Percentiles rank a stretch among this genome's conserved stretches.
These are phyloP conservation scores for Ophiostoma pallidulum DNA, from an alignment of 2,329 filamentous ascomycete genomes.

Conservation along the genomic window DNA sequence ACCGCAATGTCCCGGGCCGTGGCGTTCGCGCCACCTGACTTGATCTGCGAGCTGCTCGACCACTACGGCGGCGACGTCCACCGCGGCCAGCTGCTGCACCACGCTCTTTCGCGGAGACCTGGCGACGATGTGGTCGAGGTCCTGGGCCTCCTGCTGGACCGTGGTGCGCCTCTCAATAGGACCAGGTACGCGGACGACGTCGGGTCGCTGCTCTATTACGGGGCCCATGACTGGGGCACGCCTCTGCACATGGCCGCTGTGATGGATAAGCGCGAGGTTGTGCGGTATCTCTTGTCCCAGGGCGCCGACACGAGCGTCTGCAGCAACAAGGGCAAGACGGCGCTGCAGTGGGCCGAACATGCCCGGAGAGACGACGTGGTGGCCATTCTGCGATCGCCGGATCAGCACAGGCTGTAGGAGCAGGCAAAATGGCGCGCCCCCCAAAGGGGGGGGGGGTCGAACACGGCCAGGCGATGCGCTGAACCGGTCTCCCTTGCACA, in stretches of 20 bases:
- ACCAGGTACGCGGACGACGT: not conserved
- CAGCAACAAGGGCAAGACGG: not conserved
- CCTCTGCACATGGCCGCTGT: not conserved
- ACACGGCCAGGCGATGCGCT: no score
- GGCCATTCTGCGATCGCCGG: slow-evolving; percentile 25
- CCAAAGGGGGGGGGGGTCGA: no score
- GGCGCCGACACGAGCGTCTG: not conserved
- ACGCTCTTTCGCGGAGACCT: not conserved
- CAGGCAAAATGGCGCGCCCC: no score
- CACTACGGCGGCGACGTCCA: not conserved
- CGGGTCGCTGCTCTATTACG: not conserved
- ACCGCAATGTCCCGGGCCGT: not conserved
- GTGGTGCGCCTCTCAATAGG: not conserved
- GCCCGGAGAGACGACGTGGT: not conserved
- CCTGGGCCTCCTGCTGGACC: not conserved
- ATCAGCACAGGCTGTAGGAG: not conserved
- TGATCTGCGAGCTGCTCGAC: not conserved
- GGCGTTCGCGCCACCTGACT: not conserved
- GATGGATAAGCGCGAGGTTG: not conserved
- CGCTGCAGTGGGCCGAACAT: not conserved
- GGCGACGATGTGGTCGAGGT: not conserved
- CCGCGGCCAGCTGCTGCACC: not conserved
- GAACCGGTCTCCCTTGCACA: no score
- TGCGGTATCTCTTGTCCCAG: not conserved
- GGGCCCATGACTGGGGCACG: not conserved